Base-by-base conservation (phyloP, 129 eudicot species). In the Flaveria linearis region DNA sequence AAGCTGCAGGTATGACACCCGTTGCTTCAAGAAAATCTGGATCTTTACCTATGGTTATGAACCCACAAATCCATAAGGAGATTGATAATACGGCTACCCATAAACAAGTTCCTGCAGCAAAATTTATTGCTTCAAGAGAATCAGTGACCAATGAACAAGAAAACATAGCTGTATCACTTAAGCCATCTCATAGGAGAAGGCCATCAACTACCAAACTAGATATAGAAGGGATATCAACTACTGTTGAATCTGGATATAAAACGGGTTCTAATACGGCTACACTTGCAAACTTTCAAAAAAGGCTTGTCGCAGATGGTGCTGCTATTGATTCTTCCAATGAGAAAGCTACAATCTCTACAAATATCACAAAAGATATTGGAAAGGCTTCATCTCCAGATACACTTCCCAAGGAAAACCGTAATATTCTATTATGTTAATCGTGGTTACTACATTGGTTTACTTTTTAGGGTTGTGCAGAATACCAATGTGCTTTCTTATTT, bases 1-100 rank as follows among this genome's bases (percentile, higher is more conserved):
- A 68, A 79, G 85, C 91, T 82, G 84, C 90, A 91, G 98, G 92
- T 75, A 86, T 74, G 81, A 86, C 93, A 57, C 89, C 88, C 22
- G 63, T 91, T 77, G 52, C 87, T 73, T 75, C 89, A 47, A 86
- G 66, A 80, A 91, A 81, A 78, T 68, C 26, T 7, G 83, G 80
- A 43, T 76, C 86, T 77, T 69, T 74, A 11, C 75, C 89, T 1
- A 79, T 77, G 45, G 77, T 71, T 55, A 52, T 42, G 69, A 65
- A 69, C 71, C 49, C 82, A 72, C 82, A 82, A 42, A 84, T 74
- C 53, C 63, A 84, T 15, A 87, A 84, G 78, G 88, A 86, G 69
- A 78, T 79, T 13, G 76, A 51, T 41, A 74, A 77, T 25, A 26
- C 51, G 22, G 46, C 84, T 12, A 67, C 79, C 26, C 84, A 49